A percentile compares a stretch with the other conserved stretches of the same genome.
Evolutionary conservation across 106 monocot genomes (phyloP).

Genomic region (Vanilla planifolia): DNA sequence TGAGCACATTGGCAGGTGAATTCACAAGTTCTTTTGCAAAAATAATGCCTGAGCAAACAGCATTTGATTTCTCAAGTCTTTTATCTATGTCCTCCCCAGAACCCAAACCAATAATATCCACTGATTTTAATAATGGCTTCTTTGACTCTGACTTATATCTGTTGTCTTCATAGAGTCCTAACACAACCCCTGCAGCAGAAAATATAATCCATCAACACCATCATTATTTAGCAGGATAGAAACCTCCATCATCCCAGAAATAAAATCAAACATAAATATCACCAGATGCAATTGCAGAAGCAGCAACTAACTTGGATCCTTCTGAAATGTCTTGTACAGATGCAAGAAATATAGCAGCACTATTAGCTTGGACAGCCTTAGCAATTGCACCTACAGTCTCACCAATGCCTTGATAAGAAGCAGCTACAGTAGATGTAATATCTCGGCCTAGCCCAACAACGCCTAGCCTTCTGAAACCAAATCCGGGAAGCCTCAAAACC

Average conservation of each 20-base stretch:
- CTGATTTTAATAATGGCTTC: conserved; percentile 36
- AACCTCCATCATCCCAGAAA: not conserved
- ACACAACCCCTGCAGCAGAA: conserved; percentile 35
- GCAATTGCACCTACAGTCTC: conserved; percentile 60
- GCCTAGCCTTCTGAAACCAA: conserved; percentile 52
- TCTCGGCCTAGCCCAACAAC: conserved; percentile 47
- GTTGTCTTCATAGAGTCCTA: conserved; percentile 63
- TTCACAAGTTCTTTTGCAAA: conserved; percentile 77
- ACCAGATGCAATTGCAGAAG: conserved; percentile 55
- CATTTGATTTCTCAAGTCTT: conserved; percentile 53
- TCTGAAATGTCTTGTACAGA: conserved; percentile 24
- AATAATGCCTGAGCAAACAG: conserved; percentile 65
- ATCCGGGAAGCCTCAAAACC: conserved; percentile 49
- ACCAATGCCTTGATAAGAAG: conserved; percentile 37
- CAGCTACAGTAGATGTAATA: conserved; percentile 10
- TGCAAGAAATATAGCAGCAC: conserved; percentile 55
- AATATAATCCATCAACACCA: not conserved
- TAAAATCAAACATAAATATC: not conserved
- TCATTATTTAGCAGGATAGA: not conserved
- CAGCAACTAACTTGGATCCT: conserved; percentile 39
- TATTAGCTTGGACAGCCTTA: conserved; percentile 48
- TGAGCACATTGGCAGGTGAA: conserved; percentile 87
- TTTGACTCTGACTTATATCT: conserved; percentile 77
- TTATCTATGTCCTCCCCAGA: conserved; percentile 40
- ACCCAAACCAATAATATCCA: conserved; percentile 73